Conservation (phyloP, 2,329 filamentous ascomycete species). For the Aspergillus jensenii region DNA sequence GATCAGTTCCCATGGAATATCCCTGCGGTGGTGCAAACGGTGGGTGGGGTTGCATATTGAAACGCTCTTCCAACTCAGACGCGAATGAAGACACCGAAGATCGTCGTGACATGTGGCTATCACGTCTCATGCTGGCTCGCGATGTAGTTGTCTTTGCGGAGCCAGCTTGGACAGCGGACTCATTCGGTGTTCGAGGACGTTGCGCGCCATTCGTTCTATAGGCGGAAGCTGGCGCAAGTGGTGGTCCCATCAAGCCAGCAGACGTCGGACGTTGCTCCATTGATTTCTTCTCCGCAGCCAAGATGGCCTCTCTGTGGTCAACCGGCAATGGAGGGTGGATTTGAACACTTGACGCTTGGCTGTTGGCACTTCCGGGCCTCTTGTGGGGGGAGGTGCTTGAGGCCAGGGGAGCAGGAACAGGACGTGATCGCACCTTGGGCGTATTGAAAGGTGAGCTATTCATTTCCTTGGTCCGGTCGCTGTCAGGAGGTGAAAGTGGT, state of each 20-base stretch:
- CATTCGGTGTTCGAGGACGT: constrained; percentile 63
- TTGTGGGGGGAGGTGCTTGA: constrained; percentile 35
- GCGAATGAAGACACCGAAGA: constrained; percentile 94
- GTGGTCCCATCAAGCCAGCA: constrained; percentile 72
- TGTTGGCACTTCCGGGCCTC: constrained; percentile 73
- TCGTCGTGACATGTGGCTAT: constrained; percentile 58
- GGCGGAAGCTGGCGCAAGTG: constrained; percentile 77
- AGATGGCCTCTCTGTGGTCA: constrained; percentile 82
- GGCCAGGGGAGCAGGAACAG: constrained; percentile 32
- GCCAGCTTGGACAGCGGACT: constrained; percentile 46
- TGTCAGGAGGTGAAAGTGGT: constrained; percentile 35
- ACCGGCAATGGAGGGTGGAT: constrained; percentile 71
- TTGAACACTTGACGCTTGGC: constrained; percentile 54
- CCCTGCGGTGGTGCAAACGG: constrained; percentile 50
- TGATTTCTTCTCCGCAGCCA: constrained; percentile 67
- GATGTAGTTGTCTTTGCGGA: constrained; percentile 54
- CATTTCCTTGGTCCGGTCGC: constrained; percentile 29
- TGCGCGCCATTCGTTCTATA: constrained; percentile 51
- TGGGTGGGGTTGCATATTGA: constrained; percentile 68
- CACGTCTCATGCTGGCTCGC: constrained; percentile 54
- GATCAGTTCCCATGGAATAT: constrained; percentile 75
- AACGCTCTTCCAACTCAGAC: constrained; percentile 87
- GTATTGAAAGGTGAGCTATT: constrained; percentile 38
- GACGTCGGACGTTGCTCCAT: constrained; percentile 45
- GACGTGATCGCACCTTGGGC: constrained; percentile 33